Percentiles rank a stretch among this genome's conserved stretches.
Evolutionary conservation across 2,329 filamentous ascomycete genomes (phyloP).

Genomic region (Diaporthe amygdali): DNA sequence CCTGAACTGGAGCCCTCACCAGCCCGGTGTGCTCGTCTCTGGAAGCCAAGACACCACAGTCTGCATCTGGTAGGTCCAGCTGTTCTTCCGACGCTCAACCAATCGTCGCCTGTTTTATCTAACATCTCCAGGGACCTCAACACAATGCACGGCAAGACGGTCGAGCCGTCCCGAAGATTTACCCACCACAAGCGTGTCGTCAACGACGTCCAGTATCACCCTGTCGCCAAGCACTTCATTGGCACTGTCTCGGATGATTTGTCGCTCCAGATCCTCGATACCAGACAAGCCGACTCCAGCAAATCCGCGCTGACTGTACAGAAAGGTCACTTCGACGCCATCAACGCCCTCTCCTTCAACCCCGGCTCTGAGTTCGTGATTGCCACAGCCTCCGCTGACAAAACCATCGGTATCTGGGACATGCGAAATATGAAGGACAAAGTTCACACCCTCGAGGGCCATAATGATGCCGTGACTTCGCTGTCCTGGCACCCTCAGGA

Average conservation of each 20-base stretch:
- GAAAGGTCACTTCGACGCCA: slow-evolving; percentile 85
- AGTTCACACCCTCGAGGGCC: slow-evolving; percentile 87
- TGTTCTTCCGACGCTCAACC: neutral
- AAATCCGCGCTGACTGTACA: slow-evolving; percentile 72
- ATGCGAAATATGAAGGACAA: slow-evolving; percentile 88
- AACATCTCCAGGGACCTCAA: slow-evolving; percentile 20
- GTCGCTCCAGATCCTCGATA: slow-evolving; percentile 89
- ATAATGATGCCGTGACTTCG: slow-evolving; percentile 88
- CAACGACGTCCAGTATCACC: slow-evolving; percentile 97
- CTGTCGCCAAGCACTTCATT: slow-evolving; percentile 81
- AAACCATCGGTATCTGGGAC: slow-evolving; percentile 95
- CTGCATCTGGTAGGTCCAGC: slow-evolving; percentile 74
- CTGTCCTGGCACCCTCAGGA: slow-evolving; percentile 95
- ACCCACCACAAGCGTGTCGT: slow-evolving; percentile 90
- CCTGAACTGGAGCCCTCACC: slow-evolving; percentile 88
- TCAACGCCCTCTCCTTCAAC: slow-evolving; percentile 96
- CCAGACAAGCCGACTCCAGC: slow-evolving; percentile 70
- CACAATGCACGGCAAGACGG: slow-evolving; percentile 61
- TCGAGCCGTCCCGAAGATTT: slow-evolving; percentile 77
- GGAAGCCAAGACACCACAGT: slow-evolving; percentile 94
- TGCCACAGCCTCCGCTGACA: slow-evolving; percentile 92
- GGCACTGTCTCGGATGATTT: slow-evolving; percentile 95
- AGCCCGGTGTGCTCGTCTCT: slow-evolving; percentile 81
- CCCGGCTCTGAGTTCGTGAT: slow-evolving; percentile 88
- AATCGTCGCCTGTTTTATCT: neutral